Conservation (phyloP, 805 yeast genomes). For the Clavispora carvajalis region DNA sequence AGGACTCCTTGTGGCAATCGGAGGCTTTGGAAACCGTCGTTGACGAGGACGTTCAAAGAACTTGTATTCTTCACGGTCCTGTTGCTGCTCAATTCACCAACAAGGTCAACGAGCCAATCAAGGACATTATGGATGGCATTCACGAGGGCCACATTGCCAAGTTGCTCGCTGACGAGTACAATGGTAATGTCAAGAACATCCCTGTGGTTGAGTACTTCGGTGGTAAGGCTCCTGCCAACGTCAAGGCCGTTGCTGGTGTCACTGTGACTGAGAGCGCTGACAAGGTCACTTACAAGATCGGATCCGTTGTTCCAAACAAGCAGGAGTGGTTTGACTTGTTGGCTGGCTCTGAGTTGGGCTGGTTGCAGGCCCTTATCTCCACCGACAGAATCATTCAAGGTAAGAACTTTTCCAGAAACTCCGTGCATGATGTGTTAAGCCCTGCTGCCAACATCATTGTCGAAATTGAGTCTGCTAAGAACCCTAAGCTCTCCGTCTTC, state of each 20-base stretch:
- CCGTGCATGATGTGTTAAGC: conserved; percentile 72
- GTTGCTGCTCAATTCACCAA: conserved; percentile 93
- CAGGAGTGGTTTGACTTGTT: conserved; percentile 69
- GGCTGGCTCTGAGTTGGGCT: conserved; percentile 72
- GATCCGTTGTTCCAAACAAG: conserved; percentile 27
- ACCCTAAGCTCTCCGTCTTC: conserved; percentile 57
- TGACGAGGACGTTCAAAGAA: conserved; percentile 93
- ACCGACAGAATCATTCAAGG: conserved; percentile 83
- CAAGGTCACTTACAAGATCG: conserved; percentile 35
- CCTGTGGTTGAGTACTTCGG: conserved; percentile 91
- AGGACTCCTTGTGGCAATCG: conserved; percentile 98
- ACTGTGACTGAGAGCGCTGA: conserved; percentile 22
- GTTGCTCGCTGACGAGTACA: conserved; percentile 65
- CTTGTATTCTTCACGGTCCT: conserved; percentile 98
- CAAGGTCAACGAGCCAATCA: conserved; percentile 86
- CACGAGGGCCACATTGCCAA: conserved; percentile 84
- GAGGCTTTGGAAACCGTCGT: conserved; percentile 95
- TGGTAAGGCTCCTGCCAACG: conserved; percentile 46
- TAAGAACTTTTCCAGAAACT: conserved; percentile 69
- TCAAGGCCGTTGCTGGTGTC: conserved; percentile 29
- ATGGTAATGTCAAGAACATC: conserved; percentile 62
- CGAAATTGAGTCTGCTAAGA: conserved; percentile 52
- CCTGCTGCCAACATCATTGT: conserved; percentile 61
- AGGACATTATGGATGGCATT: conserved; percentile 79
- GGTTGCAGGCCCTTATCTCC: conserved; percentile 90